A percentile compares a stretch with the other conserved stretches of the same genome.
These are phyloP conservation scores for Tetragonia tetragonoides DNA, from an alignment of 148 eudicot genomes.

Conservation along the genomic window DNA sequence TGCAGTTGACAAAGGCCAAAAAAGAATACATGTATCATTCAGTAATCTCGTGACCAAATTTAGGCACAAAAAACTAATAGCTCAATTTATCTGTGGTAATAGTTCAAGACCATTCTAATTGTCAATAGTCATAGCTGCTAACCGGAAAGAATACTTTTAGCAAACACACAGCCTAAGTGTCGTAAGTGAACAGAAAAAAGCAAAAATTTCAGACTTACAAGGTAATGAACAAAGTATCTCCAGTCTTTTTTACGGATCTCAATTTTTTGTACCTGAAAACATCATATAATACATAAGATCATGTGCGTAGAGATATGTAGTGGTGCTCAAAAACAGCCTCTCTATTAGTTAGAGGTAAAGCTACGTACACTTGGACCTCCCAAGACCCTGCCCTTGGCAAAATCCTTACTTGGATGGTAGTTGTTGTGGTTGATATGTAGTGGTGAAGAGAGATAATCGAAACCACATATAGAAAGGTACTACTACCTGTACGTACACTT, in stretches of 20 bases:
- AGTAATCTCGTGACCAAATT: neutral
- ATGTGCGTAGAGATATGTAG: neutral
- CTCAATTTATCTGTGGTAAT: neutral
- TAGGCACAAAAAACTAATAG: neutral
- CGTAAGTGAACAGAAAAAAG: conserved; percentile 1
- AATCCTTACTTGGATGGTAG: no score
- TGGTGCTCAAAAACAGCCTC: no score
- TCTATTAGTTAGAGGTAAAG: no score
- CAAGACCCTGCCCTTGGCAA: no score
- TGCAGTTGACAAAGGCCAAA: conserved; percentile 44
- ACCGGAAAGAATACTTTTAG: neutral
- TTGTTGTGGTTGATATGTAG: neutral
- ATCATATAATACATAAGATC: conserved; percentile 8
- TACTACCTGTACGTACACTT: neutral
- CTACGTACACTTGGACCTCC: no score
- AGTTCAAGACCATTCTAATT: neutral
- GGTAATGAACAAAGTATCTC: conserved; percentile 95
- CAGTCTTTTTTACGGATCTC: conserved; percentile 83
- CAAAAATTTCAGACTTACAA: conserved; percentile 52
- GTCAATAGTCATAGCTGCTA: neutral
- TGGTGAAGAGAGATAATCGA: neutral
- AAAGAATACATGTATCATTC: conserved; percentile 13
- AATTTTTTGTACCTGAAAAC: conserved; percentile 75
- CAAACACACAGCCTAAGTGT: neutral
- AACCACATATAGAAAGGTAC: neutral